Percentiles rank a stretch among this genome's conserved stretches.
phyloP scores from a whole-genome alignment of 306 rosid species.

The Albizia julibrissin region DNA sequence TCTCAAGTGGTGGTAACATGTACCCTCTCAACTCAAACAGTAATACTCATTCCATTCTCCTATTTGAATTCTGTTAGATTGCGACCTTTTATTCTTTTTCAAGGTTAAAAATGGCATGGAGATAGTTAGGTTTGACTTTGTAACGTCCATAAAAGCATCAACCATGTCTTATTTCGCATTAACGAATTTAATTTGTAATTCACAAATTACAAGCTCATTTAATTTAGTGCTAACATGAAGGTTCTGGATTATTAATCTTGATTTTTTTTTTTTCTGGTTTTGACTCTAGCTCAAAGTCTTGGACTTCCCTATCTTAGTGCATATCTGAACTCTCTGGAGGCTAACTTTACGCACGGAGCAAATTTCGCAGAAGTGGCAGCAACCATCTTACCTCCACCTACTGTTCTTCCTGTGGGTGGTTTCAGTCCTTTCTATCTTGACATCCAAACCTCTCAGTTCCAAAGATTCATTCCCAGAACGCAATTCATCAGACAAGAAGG shows the following conservation, averaged over 20 bases:
- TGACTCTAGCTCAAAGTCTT: not conserved
- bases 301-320: not conserved
- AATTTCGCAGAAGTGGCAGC: constrained; percentile 43
- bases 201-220: not conserved
- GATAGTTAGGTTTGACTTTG: not conserved
- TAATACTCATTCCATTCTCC: not conserved
- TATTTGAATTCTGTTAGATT: not conserved
- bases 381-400: constrained; percentile 31
- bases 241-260: not conserved
- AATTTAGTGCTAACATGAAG: not conserved
- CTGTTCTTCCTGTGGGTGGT: constrained; percentile 14
- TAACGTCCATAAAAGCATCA: not conserved
- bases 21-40: not conserved
- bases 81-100: not conserved
- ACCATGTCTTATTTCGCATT: not conserved
- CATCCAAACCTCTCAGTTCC: constrained; percentile 40
- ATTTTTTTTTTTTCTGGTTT: not conserved
- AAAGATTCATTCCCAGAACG: constrained; percentile 25
- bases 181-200: not conserved
- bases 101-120: not conserved
- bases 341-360: constrained; percentile 10
- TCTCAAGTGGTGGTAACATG: not conserved
- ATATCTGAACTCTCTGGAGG: not conserved
- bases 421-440: constrained; percentile 51
- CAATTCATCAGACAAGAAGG: constrained; percentile 32